Evolutionary conservation across 352 stramenopile species (phyloP), one percentile per base, ranked within the genome.

Genomic region (Phytophthora boehmeriae): DNA sequence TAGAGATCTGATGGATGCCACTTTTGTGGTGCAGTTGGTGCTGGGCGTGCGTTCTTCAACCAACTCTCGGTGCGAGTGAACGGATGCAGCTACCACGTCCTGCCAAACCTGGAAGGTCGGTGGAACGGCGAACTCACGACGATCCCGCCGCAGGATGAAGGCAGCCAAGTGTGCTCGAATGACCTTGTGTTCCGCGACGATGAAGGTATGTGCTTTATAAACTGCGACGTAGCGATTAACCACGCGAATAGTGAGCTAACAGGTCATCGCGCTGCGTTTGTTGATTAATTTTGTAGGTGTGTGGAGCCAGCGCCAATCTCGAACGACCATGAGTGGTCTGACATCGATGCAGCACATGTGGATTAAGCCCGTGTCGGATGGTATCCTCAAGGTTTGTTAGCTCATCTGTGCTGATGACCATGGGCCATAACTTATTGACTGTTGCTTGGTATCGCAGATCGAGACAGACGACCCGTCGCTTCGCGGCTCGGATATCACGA

Each of bases 281-380:
- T 51, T 38, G 30, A 5, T 8, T 17, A 76, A 70, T 8, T 6
- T 30, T 30, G 3, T 30, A 30, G 25, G 87, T 9, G 87, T 94
- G 17, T 96, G 87, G 87, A 93, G 86, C 55, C 85, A 92, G 56
- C 87, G 87, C 34, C 83, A 93, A 66, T 93, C 86, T 45, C 72
- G 85, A 39, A 96, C 87, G 32, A 93, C 87, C 17, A 93, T 96
- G 72, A 93, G 73, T 41, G 87, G 87, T 0, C 77, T 96, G 48
- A 93, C 87, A 1, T 85, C 86, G 30, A 96, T 83, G 54, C 85
- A 95, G 73, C 86, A 96, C 69, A 94, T 86, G 54, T 96, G 87
- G 87, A 92, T 96, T 66, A 91, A 89, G 45, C 85, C 87, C 16
- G 85, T 92, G n/a, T 79, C 87, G 4, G 87, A 96, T 60, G 84